Base-by-base conservation (phyloP, 768 basidiomycete genomes). In the Suillus clintonianus region DNA sequence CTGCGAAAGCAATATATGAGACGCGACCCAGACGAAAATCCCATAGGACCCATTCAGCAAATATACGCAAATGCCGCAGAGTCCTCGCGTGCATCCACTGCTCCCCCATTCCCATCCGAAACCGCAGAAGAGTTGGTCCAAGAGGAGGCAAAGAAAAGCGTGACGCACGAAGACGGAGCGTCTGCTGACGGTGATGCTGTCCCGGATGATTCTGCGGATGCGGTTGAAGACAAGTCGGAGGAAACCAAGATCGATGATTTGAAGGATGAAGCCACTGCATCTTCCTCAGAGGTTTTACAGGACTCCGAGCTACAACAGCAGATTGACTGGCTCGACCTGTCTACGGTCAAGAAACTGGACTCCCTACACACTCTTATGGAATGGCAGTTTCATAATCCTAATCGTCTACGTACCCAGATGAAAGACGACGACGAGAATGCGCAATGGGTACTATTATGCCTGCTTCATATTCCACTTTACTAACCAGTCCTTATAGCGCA, bases 321-420 rank as follows among this genome's bases (percentile, higher is more conserved):
- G 43, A 81, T 81, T 62, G 82, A 91, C 70, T 94, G 92, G 92
- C 78, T 86, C 50, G 82, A 89, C 50, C 84, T 94, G 32, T 81
- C 87, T 2, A 87, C 91, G 83, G 80, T 88, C 45, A 77, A 77
- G 39, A 92, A 93, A 76, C 83, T 95, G 48, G 89, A 93, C 64
- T 86, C 89, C 4, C 77, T 94, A 69, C 85, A 92, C 67, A 78
- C 85, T 17, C 77, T 95, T 56, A 83, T 82, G 34, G 94, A 95
- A 76, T 95, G 94, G 94, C 91, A 93, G 69, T 94, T 95, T 66
- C 88, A 92, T 64, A 91, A 92, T 70, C 85, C 91, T 5, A 81
- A 82, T 59, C 83, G 89, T 61, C 69, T 95, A 24, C 82, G 92
- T 63, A 81, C 80, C 50, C 75, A 90, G 54, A 93, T 94, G 91